These are phyloP conservation scores for Lasiodiplodia sp. DNA, from an alignment of 2,329 filamentous ascomycete species.

Conservation along the genomic window DNA sequence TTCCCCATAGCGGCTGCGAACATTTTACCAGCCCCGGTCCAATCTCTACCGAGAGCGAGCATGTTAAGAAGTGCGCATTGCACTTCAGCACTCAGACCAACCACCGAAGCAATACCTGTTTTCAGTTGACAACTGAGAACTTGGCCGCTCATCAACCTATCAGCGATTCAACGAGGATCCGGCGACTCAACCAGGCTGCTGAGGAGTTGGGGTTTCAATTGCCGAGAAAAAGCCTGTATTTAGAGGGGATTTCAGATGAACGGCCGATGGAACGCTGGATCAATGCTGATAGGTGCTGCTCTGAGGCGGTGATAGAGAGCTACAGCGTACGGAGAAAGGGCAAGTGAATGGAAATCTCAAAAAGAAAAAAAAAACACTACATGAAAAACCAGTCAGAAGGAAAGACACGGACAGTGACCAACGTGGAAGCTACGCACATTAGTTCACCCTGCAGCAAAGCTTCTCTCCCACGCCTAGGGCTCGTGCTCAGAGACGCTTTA, in stretches of 20 bases:
- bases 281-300: background rate
- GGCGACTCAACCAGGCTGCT: conserved; percentile 2
- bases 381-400: background rate
- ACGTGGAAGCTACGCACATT: background rate
- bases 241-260: background rate
- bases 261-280: conserved; percentile 7
- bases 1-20: background rate
- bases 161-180: background rate
- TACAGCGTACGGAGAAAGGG: background rate
- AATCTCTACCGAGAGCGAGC: background rate
- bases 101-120: background rate
- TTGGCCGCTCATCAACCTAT: background rate
- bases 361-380: background rate
- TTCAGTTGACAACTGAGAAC: background rate
- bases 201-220: background rate
- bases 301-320: background rate
- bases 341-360: background rate
- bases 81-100: background rate
- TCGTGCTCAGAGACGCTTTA: background rate
- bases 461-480: conserved; percentile 9
- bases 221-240: background rate
- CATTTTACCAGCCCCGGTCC: background rate
- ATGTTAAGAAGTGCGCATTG: background rate
- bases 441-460: background rate
- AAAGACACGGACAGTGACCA: background rate